These are phyloP conservation scores for Leishmania tarentolae DNA, from an alignment of 208 protist species.

Conservation along the genomic window DNA sequence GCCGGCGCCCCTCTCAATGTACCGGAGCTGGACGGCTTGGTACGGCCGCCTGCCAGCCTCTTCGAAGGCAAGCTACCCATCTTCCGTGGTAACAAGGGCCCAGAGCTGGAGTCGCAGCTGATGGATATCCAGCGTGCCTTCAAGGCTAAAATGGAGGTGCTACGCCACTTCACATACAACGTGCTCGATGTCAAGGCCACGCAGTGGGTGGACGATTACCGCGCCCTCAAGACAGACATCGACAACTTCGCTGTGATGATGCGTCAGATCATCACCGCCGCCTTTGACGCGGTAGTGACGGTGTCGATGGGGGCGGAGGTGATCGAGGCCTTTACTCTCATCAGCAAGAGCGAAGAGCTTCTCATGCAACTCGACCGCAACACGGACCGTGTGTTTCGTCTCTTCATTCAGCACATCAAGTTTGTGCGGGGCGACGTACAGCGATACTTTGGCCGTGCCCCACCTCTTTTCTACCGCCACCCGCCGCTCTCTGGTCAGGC, in stretches of 20 bases:
- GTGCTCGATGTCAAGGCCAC: slow-evolving; percentile 98
- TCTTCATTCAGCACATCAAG: slow-evolving; percentile 86
- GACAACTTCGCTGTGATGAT: slow-evolving; percentile 98
- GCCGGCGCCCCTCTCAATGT: slow-evolving; percentile 57
- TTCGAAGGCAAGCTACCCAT: slow-evolving; percentile 84
- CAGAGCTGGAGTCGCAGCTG: slow-evolving; percentile 95
- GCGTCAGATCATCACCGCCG: slow-evolving; percentile 95
- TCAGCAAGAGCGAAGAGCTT: slow-evolving; percentile 95
- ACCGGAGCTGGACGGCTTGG: slow-evolving; percentile 61
- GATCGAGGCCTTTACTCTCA: slow-evolving; percentile 95
- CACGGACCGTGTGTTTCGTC: slow-evolving; percentile 90
- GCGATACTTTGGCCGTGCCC: slow-evolving; percentile 82
- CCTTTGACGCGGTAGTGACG: slow-evolving; percentile 95
- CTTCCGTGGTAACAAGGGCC: slow-evolving; percentile 95
- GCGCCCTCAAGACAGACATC: slow-evolving; percentile 94
- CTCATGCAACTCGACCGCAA: slow-evolving; percentile 92
- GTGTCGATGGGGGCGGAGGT: slow-evolving; percentile 93
- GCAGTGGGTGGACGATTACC: slow-evolving; percentile 97
- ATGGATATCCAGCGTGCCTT: slow-evolving; percentile 96
- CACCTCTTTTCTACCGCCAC: slow-evolving; percentile 91
- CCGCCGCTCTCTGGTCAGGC: slow-evolving; percentile 91
- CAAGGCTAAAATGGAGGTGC: slow-evolving; percentile 88
- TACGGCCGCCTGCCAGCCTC: slow-evolving; percentile 37
- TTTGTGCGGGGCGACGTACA: slow-evolving; percentile 94
- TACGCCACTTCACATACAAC: slow-evolving; percentile 94